phyloP scores from a whole-genome alignment of 2,329 filamentous ascomycete genomes.

The Aphanocladium album region DNA sequence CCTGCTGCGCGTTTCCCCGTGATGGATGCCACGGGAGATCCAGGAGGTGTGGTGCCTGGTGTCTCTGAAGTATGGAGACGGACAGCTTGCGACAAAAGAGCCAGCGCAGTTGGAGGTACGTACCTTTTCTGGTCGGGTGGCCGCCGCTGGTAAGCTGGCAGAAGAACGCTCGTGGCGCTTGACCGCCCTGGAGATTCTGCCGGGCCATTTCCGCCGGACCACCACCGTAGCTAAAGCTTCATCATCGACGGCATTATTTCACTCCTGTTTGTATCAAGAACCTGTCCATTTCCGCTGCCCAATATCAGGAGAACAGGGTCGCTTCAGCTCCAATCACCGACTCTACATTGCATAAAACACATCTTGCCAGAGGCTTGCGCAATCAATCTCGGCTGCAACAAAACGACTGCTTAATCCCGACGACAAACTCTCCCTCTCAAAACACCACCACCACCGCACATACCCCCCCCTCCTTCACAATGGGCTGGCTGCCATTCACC shows the following conservation, averaged over 20 bases:
- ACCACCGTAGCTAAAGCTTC: neutral
- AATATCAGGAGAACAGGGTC: too few relatives aligned
- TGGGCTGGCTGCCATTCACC: slow-evolving; percentile 47
- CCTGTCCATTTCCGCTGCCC: too few relatives aligned
- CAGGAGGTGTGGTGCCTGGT: neutral
- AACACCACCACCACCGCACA: slow-evolving; percentile 2
- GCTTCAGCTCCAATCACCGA: too few relatives aligned
- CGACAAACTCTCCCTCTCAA: neutral
- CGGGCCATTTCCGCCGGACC: neutral
- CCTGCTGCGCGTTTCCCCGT: neutral
- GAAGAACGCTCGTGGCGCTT: neutral
- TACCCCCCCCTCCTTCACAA: slow-evolving; percentile 21
- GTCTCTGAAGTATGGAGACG: neutral
- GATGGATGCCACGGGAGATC: neutral
- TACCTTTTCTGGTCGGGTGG: neutral
- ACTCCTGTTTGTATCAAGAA: too few relatives aligned
- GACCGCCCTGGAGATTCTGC: slow-evolving; percentile 11
- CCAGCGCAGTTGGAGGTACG: neutral
- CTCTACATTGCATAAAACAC: too few relatives aligned
- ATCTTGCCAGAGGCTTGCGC: too few relatives aligned
- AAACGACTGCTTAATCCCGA: too few relatives aligned
- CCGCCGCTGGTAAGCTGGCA: neutral
- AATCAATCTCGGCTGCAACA: too few relatives aligned
- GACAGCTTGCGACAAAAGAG: neutral
- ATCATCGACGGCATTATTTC: too few relatives aligned